Evolutionary conservation across 2,329 filamentous ascomycete genomes (phyloP).

Genomic region (Calonectria pauciramosa): DNA sequence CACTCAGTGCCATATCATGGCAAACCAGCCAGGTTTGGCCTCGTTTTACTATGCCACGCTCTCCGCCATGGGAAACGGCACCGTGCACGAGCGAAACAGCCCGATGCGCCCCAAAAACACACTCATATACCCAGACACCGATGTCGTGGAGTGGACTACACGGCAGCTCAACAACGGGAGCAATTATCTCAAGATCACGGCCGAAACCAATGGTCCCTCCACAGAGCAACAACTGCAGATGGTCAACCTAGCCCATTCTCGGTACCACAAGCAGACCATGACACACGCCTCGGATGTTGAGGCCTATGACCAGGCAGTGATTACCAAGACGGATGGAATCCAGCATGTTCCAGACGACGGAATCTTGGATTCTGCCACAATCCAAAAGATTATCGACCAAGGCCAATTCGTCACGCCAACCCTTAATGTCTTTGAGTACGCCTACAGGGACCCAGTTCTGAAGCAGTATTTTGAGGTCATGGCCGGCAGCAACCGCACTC

Average conservation of each 20-base stretch:
- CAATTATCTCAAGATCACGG: background rate
- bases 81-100: background rate
- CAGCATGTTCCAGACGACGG: slow-evolving; percentile 2
- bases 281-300: background rate
- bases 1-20: background rate
- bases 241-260: background rate
- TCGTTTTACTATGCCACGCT: background rate
- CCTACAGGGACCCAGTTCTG: background rate
- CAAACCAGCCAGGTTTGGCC: background rate
- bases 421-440: background rate
- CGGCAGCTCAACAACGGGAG: background rate
- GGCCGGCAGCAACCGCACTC: background rate
- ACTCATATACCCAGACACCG: background rate
- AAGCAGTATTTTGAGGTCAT: background rate
- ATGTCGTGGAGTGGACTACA: background rate
- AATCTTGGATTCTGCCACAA: background rate
- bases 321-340: background rate
- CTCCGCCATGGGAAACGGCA: background rate
- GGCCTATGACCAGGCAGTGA: background rate
- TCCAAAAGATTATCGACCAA: background rate
- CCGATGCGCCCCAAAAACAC: background rate
- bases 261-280: background rate
- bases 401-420: slow-evolving; percentile 6
- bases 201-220: background rate
- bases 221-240: background rate